These are phyloP conservation scores for Daldinia sp. DNA, from an alignment of 2,329 filamentous ascomycete genomes.

Conservation along the genomic window DNA sequence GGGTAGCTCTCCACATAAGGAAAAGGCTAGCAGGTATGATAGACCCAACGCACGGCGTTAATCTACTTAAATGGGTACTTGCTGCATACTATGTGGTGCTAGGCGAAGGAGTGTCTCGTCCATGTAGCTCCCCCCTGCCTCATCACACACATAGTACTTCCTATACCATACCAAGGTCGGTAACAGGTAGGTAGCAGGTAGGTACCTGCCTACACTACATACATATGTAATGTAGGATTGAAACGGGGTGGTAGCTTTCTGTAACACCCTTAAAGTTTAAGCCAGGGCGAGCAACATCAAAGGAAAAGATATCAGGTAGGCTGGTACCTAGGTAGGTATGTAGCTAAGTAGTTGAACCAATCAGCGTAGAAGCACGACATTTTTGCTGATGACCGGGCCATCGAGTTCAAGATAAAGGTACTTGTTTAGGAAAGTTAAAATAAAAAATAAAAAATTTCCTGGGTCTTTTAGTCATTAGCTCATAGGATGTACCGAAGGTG, in stretches of 20 bases:
- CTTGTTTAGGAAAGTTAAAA: neutral
- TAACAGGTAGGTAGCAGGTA: too few relatives aligned
- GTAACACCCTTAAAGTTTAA: neutral
- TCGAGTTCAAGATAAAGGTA: neutral
- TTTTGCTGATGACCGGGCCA: neutral
- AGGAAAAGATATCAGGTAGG: too few relatives aligned
- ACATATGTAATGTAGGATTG: neutral
- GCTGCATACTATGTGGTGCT: too few relatives aligned
- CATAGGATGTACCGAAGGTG: conserved; percentile 11
- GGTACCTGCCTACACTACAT: too few relatives aligned
- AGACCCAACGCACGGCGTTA: neutral
- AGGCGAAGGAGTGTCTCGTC: too few relatives aligned
- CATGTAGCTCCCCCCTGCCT: neutral
- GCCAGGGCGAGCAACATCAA: neutral
- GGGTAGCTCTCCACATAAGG: conserved; percentile 9
- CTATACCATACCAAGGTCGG: too few relatives aligned
- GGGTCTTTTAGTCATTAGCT: neutral
- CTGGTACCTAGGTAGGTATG: neutral
- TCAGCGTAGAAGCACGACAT: neutral
- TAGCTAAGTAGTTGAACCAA: neutral
- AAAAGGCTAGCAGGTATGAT: neutral
- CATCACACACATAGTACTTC: neutral
- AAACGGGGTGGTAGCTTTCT: neutral
- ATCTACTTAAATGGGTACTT: neutral
- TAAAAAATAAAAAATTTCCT: too few relatives aligned